Evolutionary conservation across 768 basidiomycete genomes (phyloP).

Genomic region (Hirschioporus abietinus): DNA sequence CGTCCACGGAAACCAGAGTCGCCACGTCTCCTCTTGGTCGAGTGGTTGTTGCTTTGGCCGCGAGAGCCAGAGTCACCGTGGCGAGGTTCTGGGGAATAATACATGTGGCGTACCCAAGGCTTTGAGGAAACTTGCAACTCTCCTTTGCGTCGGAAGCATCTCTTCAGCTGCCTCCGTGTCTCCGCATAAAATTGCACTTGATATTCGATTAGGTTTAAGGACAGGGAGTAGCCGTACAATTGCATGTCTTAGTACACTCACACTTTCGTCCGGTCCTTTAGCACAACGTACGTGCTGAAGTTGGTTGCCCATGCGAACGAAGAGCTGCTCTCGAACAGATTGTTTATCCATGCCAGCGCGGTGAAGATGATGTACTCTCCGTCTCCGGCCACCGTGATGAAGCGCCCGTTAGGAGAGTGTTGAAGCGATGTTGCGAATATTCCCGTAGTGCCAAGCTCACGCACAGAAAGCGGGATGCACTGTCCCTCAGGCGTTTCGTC

Average conservation of each 20-base stretch:
- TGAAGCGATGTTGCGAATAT: constrained; percentile 80
- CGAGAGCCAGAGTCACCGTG: too few species aligned
- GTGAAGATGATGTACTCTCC: constrained; percentile 99
- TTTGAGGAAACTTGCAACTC: too few species aligned
- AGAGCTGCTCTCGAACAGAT: constrained; percentile 86
- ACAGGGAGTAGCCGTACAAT: constrained; percentile 74
- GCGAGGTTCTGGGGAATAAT: too few species aligned
- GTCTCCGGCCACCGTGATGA: constrained; percentile 95
- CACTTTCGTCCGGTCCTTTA: constrained; percentile 81
- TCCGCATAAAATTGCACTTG: constrained; percentile 90
- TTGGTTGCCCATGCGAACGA: constrained; percentile 97
- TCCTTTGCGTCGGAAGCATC: too few species aligned
- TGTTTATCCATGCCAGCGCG: constrained; percentile 97
- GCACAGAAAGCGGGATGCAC: constrained; percentile 65
- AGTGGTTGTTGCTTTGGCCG: too few species aligned
- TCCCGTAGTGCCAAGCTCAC: constrained; percentile 94
- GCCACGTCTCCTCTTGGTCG: too few species aligned
- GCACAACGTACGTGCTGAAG: constrained; percentile 93
- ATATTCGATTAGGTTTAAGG: constrained; percentile 89
- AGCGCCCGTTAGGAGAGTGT: constrained; percentile 95
- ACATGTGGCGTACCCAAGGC: too few species aligned
- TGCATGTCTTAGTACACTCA: constrained; percentile 72
- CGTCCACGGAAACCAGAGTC: too few species aligned
- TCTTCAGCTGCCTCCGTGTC: constrained; percentile 82
- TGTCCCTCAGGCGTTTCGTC: constrained; percentile 71